A percentile compares a stretch with the other conserved stretches of the same genome.
phyloP scores from a whole-genome alignment of 2,329 filamentous ascomycete species.

The Mycosphaerella sp. region DNA sequence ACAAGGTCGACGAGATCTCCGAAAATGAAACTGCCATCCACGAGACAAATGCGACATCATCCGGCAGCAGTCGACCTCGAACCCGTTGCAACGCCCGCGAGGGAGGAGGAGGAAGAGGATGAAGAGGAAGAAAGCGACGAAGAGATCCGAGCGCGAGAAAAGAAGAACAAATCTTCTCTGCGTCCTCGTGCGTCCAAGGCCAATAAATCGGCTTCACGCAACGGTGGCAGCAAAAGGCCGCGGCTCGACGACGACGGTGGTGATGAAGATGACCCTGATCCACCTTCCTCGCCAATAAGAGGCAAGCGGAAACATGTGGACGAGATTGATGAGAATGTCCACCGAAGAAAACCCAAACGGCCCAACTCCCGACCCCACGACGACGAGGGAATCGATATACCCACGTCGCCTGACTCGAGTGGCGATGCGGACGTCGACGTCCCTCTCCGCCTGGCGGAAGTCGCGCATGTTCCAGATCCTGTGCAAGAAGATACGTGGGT shows the following conservation, averaged over 20 bases:
- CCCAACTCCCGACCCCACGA: constrained; percentile 21
- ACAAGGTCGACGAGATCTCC: constrained; percentile 8
- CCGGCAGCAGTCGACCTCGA: constrained; percentile 1
- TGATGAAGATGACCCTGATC: constrained; percentile 14
- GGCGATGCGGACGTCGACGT: constrained; percentile 5
- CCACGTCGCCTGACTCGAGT: constrained; percentile 23
- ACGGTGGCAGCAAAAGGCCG: constrained; percentile 26
- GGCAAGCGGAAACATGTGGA: constrained; percentile 18
- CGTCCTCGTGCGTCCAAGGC: constrained; percentile 31
- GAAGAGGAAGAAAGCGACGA: constrained; percentile 16
- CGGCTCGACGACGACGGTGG: constrained; percentile 23
- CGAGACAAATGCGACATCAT: constrained; percentile 7
- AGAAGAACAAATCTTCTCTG: constrained; percentile 32
- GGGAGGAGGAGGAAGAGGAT: constrained; percentile 1
- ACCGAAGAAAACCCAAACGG: constrained; percentile 18
- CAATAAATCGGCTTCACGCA: constrained; percentile 22
- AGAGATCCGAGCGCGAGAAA: constrained; percentile 21
- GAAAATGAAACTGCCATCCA: constrained; percentile 3
- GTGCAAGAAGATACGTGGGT: constrained; percentile 53
- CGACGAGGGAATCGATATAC: constrained; percentile 35
- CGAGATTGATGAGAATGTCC: constrained; percentile 1
- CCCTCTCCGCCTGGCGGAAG: constrained; percentile 25
- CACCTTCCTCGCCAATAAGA: constrained; percentile 15
- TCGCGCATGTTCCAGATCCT: constrained; percentile 19
- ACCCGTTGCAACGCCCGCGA: constrained; percentile 14